Conservation (phyloP, 2,329 filamentous ascomycete species). For the Pseudonectria buxi region DNA sequence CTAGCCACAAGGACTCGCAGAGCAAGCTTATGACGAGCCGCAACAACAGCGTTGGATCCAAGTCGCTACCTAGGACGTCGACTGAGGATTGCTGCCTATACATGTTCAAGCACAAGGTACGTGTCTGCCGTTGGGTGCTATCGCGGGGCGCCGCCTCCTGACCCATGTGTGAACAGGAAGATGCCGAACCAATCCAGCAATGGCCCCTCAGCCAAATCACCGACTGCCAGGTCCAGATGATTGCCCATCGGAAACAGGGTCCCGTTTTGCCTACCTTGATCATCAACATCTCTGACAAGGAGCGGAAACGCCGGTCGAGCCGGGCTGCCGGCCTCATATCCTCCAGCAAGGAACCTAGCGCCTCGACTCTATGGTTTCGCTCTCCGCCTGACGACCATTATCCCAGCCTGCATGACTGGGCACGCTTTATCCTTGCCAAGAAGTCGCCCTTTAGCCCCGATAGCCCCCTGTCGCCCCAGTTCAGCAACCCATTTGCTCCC, state of each 20-base stretch:
- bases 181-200: slow-evolving; percentile 48
- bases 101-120: slow-evolving; percentile 51
- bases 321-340: slow-evolving; percentile 51
- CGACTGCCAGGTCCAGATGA: slow-evolving; percentile 52
- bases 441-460: slow-evolving; percentile 42
- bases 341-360: slow-evolving; percentile 41
- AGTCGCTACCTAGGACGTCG: slow-evolving; percentile 25
- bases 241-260: slow-evolving; percentile 56
- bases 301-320: slow-evolving; percentile 59
- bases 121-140: slow-evolving; percentile 6
- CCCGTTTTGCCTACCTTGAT: slow-evolving; percentile 53
- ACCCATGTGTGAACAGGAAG: slow-evolving; percentile 30
- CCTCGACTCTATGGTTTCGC: slow-evolving; percentile 51
- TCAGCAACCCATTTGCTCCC: slow-evolving; percentile 46
- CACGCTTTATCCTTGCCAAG: slow-evolving; percentile 42
- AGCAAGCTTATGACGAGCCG: slow-evolving; percentile 30
- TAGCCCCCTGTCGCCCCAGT: slow-evolving; percentile 47
- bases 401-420: slow-evolving; percentile 53
- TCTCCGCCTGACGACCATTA: slow-evolving; percentile 44
- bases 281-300: slow-evolving; percentile 51
- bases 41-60: slow-evolving; percentile 32
- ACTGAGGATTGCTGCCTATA: slow-evolving; percentile 42
- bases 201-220: slow-evolving; percentile 45
- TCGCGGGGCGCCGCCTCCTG: slow-evolving; percentile 2
- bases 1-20: slow-evolving; percentile 33